Evolutionary conservation across 495 filamentous ascomycete species (phyloP).

Genomic region (Ascobolus immersus): DNA sequence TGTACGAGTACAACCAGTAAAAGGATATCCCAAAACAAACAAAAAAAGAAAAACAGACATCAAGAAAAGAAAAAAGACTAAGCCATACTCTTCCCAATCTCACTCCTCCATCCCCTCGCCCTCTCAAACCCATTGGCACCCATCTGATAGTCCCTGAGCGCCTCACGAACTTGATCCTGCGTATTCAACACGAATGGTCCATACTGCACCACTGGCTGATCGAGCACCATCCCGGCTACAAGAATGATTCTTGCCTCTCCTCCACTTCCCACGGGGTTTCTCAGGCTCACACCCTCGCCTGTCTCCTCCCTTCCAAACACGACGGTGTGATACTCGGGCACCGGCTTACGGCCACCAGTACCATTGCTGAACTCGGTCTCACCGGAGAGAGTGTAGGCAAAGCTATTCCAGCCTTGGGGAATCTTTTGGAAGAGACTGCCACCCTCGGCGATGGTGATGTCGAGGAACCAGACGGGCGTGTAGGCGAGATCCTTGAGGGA

Average conservation of each 20-base stretch:
- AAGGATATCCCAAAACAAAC: no score
- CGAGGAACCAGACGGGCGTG: slow-evolving; percentile 82
- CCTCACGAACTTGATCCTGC: slow-evolving; percentile 69
- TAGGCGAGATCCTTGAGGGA: slow-evolving; percentile 74
- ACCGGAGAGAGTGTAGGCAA: slow-evolving; percentile 59
- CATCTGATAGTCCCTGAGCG: slow-evolving; percentile 67
- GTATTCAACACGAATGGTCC: slow-evolving; percentile 75
- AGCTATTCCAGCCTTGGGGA: slow-evolving; percentile 70
- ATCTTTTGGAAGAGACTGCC: slow-evolving; percentile 45
- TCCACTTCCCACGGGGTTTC: background rate
- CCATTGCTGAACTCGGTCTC: slow-evolving; percentile 37
- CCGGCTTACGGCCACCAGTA: slow-evolving; percentile 25
- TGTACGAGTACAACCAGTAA: no score
- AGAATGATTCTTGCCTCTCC: background rate
- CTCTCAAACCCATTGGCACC: slow-evolving; percentile 76
- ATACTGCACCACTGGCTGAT: slow-evolving; percentile 89
- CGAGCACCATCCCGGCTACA: slow-evolving; percentile 42
- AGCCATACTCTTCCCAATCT: slow-evolving; percentile 84
- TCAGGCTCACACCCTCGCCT: slow-evolving; percentile 39
- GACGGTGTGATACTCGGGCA: slow-evolving; percentile 61
- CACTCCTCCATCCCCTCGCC: slow-evolving; percentile 57
- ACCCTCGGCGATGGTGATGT: slow-evolving; percentile 60
- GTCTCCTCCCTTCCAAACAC: slow-evolving; percentile 46
- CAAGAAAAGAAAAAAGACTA: no score
- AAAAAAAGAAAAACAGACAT: no score